Conservation (phyloP, 345 rosid species). For the Ceriops zippeliana region DNA sequence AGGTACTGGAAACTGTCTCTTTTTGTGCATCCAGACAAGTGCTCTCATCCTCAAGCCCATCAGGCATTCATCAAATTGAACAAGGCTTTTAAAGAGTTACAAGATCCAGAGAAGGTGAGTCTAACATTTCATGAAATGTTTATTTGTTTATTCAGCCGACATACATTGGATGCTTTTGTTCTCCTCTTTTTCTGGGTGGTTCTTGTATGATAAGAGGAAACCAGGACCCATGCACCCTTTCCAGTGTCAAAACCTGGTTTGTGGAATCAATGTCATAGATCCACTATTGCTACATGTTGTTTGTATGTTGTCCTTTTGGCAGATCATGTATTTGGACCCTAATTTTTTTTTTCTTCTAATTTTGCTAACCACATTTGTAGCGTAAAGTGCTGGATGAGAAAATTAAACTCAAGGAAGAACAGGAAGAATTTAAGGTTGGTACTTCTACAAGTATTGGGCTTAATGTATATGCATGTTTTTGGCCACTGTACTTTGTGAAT, state of each 20-base stretch:
- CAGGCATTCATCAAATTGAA: conserved; percentile 78
- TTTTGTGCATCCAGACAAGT: conserved; percentile 92
- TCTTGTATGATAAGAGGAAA: background rate
- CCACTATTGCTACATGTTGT: too few species aligned
- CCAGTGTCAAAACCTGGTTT: too few species aligned
- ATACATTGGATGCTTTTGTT: background rate
- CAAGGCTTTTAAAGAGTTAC: conserved; percentile 85
- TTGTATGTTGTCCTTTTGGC: too few species aligned
- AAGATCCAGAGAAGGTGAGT: conserved; percentile 88
- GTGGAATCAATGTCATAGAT: too few species aligned
- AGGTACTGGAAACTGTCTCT: conserved; percentile 98
- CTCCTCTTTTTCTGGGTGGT: background rate
- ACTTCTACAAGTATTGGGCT: conserved; percentile 8
- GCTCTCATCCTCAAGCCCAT: conserved; percentile 95
- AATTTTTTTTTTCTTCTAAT: background rate
- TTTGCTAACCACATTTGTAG: conserved; percentile 35
- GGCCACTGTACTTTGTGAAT: conserved; percentile 1
- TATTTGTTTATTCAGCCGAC: background rate
- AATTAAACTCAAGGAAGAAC: conserved; percentile 83
- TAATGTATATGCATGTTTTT: conserved; percentile 1
- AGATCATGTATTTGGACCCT: background rate
- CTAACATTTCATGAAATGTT: background rate
- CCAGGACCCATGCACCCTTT: background rate
- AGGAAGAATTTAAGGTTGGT: conserved; percentile 79
- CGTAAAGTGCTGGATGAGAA: conserved; percentile 82